phyloP scores from a whole-genome alignment of 1,284 basidiomycete genomes.

The Ustilago esculenta region DNA sequence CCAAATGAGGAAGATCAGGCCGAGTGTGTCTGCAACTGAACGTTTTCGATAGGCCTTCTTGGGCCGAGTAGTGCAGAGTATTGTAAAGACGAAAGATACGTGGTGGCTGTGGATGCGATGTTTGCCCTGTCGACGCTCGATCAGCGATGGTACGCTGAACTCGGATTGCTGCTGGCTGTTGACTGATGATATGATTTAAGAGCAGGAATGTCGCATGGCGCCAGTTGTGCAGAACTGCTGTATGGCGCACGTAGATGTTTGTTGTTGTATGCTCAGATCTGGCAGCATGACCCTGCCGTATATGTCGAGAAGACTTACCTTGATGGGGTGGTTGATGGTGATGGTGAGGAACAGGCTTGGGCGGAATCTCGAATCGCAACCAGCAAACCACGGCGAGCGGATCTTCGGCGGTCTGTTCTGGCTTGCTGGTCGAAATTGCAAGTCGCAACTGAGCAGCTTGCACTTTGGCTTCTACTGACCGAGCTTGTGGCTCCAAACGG shows the following conservation, averaged over 20 bases:
- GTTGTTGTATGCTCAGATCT: conserved; percentile 4
- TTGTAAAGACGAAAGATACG: no score
- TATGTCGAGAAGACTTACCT: conserved; percentile 32
- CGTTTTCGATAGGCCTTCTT: no score
- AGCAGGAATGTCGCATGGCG: background rate
- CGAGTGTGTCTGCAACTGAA: no score
- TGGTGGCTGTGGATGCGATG: no score
- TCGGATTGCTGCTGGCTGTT: no score
- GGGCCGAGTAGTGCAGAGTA: no score
- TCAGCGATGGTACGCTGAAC: no score
- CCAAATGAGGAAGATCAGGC: no score
- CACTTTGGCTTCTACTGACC: no score
- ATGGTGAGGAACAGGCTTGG: conserved; percentile 30
- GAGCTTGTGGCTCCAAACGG: no score
- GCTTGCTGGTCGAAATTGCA: background rate
- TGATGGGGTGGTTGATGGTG: conserved; percentile 43
- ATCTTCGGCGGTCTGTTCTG: background rate
- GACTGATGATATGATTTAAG: no score
- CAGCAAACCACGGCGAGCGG: conserved; percentile 3
- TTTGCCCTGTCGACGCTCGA: no score
- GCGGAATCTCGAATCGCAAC: conserved; percentile 17
- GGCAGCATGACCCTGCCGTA: conserved; percentile 21
- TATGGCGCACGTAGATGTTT: background rate
- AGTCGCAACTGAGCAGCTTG: background rate
- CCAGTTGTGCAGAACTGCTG: background rate